These are phyloP conservation scores for Clitoria ternatea DNA, from an alignment of 306 rosid species.

Conservation along the genomic window DNA sequence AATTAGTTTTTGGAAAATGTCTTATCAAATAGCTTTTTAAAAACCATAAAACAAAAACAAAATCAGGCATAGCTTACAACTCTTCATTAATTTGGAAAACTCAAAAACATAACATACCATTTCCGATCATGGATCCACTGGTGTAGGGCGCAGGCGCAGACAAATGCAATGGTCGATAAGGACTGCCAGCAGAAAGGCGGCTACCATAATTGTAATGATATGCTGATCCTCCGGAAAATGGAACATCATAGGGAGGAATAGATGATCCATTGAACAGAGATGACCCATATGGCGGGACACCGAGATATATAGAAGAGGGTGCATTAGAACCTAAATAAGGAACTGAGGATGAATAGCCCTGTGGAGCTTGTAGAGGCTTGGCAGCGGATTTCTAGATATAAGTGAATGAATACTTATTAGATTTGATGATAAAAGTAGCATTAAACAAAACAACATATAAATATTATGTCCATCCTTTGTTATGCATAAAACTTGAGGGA, in stretches of 20 bases:
- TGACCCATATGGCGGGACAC: conserved; percentile 92
- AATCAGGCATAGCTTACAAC: too few species aligned
- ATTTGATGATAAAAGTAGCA: neutral
- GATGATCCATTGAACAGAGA: conserved; percentile 88
- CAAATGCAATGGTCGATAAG: conserved; percentile 82
- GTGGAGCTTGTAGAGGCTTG: conserved; percentile 80
- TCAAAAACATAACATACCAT: conserved; percentile 41
- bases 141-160: conserved; percentile 89
- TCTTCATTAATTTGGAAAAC: neutral
- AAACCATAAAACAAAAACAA: too few species aligned
- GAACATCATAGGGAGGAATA: conserved; percentile 87
- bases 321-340: conserved; percentile 78
- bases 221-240: conserved; percentile 90
- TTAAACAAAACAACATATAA: neutral
- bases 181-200: conserved; percentile 82
- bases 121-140: conserved; percentile 82
- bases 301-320: conserved; percentile 87
- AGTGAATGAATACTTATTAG: neutral
- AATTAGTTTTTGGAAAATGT: too few species aligned
- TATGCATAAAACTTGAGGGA: neutral
- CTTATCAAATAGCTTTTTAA: too few species aligned
- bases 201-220: conserved; percentile 85
- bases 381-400: conserved; percentile 70
- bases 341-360: conserved; percentile 65
- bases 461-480: neutral